phyloP scores from a whole-genome alignment of 805 yeast genomes.

The Pichia ethanolica region DNA sequence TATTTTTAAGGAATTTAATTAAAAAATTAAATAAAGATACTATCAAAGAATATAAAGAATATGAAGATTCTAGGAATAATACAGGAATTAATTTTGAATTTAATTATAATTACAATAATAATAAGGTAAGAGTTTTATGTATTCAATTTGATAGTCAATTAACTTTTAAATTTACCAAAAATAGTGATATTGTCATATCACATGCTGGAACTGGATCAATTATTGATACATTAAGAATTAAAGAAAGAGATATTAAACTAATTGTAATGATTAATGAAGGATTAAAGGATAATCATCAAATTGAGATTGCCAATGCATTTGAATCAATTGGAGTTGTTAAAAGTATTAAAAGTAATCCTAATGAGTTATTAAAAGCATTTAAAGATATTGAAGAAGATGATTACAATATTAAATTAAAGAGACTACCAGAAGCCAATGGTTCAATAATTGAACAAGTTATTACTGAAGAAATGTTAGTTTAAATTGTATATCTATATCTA shows the following conservation, averaged over 20 bases:
- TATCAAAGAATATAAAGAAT: not conserved
- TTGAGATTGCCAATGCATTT: conserved; percentile 62
- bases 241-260: conserved; percentile 36
- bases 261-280: conserved; percentile 63
- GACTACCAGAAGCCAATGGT: not conserved
- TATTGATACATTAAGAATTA: conserved; percentile 56
- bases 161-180: conserved; percentile 33
- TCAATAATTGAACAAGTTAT: not conserved
- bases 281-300: conserved; percentile 85
- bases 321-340: conserved; percentile 26
- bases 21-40: not conserved
- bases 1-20: conserved; percentile 3
- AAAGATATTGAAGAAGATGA: not conserved
- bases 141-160: conserved; percentile 38
- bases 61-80: not conserved
- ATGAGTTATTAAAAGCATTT: not conserved
- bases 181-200: conserved; percentile 60
- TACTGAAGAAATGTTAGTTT: not conserved
- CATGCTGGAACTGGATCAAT: conserved; percentile 95
- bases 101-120: not conserved
- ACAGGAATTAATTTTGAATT: not conserved
- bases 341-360: not conserved
- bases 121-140: conserved; percentile 33
- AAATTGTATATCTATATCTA: no score
- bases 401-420: not conserved